phyloP scores from a whole-genome alignment of 140 eudicot species.

The Ambrosia hybrid region DNA sequence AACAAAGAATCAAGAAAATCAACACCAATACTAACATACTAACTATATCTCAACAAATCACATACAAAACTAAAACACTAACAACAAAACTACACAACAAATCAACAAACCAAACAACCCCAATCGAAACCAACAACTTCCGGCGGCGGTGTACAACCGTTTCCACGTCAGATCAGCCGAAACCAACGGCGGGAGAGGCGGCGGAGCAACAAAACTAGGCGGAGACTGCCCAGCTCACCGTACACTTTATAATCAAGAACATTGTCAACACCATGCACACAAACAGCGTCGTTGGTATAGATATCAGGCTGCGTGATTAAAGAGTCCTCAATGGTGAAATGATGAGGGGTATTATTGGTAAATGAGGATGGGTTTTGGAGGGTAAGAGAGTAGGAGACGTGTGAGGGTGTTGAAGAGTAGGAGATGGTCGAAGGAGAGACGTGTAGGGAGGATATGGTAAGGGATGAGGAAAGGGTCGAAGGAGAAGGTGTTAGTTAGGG shows the following conservation, averaged over 20 bases:
- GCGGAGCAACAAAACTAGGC: background rate
- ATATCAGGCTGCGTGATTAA: conserved; percentile 48
- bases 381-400: conserved; percentile 63
- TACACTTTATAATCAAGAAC: conserved; percentile 45
- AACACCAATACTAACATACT: too few relatives aligned
- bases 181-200: conserved; percentile 17
- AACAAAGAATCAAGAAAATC: too few relatives aligned
- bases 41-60: background rate
- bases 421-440: conserved; percentile 57
- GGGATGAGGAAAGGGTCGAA: conserved; percentile 56
- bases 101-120: background rate
- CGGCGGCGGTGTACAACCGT: background rate
- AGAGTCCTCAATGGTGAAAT: conserved; percentile 53
- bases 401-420: conserved; percentile 35
- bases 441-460: conserved; percentile 66
- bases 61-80: background rate
- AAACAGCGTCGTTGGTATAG: conserved; percentile 34
- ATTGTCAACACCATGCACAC: conserved; percentile 47
- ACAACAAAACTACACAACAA: background rate
- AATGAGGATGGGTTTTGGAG: conserved; percentile 41
- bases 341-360: conserved; percentile 38
- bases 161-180: background rate
- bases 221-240: conserved; percentile 33
- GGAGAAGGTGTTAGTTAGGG: conserved; percentile 25
- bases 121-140: background rate